Percentiles rank a stretch among this genome's conserved stretches.
phyloP scores from a whole-genome alignment of 371 early-diverging fungal species.

The Apophysomyces trapeziformis region DNA sequence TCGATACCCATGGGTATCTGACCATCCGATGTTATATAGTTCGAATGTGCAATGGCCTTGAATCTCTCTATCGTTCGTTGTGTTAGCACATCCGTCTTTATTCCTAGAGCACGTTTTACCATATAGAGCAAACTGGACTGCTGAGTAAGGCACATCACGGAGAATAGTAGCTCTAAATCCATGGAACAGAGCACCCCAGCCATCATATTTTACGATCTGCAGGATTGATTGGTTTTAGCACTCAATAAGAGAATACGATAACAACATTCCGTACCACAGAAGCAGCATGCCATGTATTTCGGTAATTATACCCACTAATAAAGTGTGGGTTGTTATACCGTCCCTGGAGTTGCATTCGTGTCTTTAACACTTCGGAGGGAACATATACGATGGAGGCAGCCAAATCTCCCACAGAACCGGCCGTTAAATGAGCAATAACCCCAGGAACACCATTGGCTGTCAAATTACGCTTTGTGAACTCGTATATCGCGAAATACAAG shows the following conservation, averaged over 20 bases:
- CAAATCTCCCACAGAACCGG: slow-evolving; percentile 79
- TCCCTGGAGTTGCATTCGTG: slow-evolving; percentile 82
- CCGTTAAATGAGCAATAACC: slow-evolving; percentile 67
- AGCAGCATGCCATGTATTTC: slow-evolving; percentile 73
- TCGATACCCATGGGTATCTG: slow-evolving; percentile 58
- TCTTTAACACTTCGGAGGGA: slow-evolving; percentile 81
- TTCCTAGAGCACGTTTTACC: slow-evolving; percentile 35
- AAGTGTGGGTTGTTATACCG: slow-evolving; percentile 79
- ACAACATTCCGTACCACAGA: slow-evolving; percentile 51
- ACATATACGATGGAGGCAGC: slow-evolving; percentile 78
- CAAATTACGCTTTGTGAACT: slow-evolving; percentile 68
- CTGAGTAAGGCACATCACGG: slow-evolving; percentile 76
- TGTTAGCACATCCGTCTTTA: neutral
- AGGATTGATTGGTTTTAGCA: neutral
- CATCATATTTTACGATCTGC: slow-evolving; percentile 70
- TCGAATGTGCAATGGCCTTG: slow-evolving; percentile 46
- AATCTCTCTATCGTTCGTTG: slow-evolving; percentile 41
- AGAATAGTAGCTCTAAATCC: slow-evolving; percentile 71
- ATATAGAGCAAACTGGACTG: slow-evolving; percentile 75
- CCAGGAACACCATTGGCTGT: slow-evolving; percentile 62
- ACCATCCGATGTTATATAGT: slow-evolving; percentile 29
- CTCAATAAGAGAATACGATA: neutral
- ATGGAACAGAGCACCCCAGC: slow-evolving; percentile 65
- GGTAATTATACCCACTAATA: slow-evolving; percentile 77
- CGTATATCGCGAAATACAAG: slow-evolving; percentile 80